These are phyloP conservation scores for Cicer arietinum DNA, from an alignment of 306 rosid species.

Conservation along the genomic window DNA sequence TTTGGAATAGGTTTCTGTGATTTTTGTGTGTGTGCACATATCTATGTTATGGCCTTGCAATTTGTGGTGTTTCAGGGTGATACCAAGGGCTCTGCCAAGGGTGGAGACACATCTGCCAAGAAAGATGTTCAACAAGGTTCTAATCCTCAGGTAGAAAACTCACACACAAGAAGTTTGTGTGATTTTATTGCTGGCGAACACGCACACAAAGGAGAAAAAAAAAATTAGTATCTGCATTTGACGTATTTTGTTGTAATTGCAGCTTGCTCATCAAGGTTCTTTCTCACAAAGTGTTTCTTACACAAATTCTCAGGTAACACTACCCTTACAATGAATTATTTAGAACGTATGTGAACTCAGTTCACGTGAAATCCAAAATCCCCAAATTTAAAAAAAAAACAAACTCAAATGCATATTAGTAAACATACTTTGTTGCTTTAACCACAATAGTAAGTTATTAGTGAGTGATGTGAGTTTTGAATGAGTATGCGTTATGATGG, in stretches of 20 bases:
- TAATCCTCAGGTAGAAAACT: constrained; percentile 67
- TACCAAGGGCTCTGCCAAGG: constrained; percentile 86
- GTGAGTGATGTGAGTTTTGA: no score
- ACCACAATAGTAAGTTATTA: no score
- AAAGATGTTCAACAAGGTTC: constrained; percentile 74
- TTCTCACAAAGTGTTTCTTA: constrained; percentile 75
- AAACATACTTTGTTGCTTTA: no score
- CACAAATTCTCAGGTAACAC: constrained; percentile 76
- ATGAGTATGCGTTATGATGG: no score
- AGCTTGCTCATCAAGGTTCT: constrained; percentile 82
- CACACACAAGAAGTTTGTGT: neutral
- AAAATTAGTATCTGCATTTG: constrained; percentile 28
- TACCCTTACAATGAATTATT: neutral
- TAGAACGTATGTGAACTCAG: no score
- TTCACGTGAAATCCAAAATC: no score
- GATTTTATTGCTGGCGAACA: neutral
- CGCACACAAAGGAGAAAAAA: neutral
- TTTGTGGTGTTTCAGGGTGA: constrained; percentile 73
- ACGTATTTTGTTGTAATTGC: constrained; percentile 33
- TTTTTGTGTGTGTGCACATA: neutral
- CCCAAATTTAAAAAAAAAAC: no score
- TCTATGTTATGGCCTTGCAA: constrained; percentile 31
- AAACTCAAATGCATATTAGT: no score
- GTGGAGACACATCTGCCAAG: constrained; percentile 81
- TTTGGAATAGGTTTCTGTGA: neutral